Base-by-base conservation (phyloP, 257 asterid species). In the Craterostigma plantagineum region DNA sequence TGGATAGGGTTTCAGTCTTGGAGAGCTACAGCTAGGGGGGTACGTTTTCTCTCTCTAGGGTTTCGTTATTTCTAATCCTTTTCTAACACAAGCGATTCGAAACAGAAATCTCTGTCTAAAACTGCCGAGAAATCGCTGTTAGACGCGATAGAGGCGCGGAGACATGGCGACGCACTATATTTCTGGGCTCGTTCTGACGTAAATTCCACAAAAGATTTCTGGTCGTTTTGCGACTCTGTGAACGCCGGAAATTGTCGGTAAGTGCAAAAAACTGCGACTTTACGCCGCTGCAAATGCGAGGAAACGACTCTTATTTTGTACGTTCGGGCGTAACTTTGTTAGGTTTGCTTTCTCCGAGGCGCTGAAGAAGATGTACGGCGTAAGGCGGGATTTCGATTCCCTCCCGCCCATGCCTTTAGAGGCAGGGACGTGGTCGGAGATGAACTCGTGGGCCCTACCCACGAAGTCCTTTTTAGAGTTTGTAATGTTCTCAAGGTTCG, bases 1-100 rank as follows among this genome's bases (percentile, higher is more conserved):
- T 90, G 99, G 99, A 80, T 90, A 54, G 96, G 99, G 18, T 90
- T 90, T 58, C 99, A 83, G 35, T 90, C 96, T 38, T 90, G 99
- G 99, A 72, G 99, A 63, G 75, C 71, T 56, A 84, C 92, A 27
- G 95, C 96, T 36, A 70, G 65, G 51, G 74, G 53, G 84, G 99
- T 83, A n/a, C n/a, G n/a, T n/a, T 16, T 40, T 8, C 45, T 40
- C 17, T 14, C 16, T 11, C 2, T 1, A 40, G 1, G 4, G 2
- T n/a, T n/a, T 23, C 30, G 30, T 23, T 23, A 23, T 23, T 23
- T 23, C 30, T 23, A 23, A 23, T 23, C 30, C 6, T 23, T 23
- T 23, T 23, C 30, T 23, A 6, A 23, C 30, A 23, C 6, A 6
- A 23, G n/a, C n/a, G 30, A 23, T 41, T 41, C 34, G 60, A 49